These are phyloP conservation scores for Pelargonium cotyledonis DNA, from an alignment of 441 rosid species.

Conservation along the genomic window DNA sequence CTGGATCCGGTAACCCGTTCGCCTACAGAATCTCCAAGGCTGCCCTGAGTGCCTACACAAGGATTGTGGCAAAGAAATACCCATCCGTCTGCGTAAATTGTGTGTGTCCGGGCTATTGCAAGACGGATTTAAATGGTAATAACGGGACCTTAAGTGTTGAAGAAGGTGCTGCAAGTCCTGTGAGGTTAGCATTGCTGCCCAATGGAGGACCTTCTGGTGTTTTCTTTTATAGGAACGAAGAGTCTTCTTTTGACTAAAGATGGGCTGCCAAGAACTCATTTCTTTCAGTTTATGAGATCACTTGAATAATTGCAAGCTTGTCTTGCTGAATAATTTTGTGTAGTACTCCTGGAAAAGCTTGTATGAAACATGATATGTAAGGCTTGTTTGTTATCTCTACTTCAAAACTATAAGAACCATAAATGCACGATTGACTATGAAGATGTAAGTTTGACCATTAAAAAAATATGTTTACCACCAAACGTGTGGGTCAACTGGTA, in stretches of 20 bases:
- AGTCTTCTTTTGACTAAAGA: constrained; percentile 5
- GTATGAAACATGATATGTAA: too few species aligned
- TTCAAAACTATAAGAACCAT: too few species aligned
- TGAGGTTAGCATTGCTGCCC: constrained; percentile 27
- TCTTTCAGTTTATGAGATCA: too few species aligned
- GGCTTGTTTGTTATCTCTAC: too few species aligned
- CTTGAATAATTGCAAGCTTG: too few species aligned
- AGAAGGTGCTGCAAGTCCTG: constrained; percentile 30
- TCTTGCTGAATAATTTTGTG: too few species aligned
- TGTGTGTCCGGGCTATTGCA: constrained; percentile 36
- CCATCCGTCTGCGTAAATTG: constrained; percentile 24
- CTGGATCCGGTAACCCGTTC: constrained; percentile 16
- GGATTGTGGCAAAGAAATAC: constrained; percentile 30
- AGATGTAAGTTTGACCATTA: too few species aligned
- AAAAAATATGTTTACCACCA: too few species aligned
- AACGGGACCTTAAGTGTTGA: constrained; percentile 16
- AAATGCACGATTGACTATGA: too few species aligned
- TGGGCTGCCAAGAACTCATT: too few species aligned
- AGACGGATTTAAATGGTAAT: constrained; percentile 30
- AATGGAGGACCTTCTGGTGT: constrained; percentile 19
- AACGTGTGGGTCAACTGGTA: too few species aligned
- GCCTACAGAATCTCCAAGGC: constrained; percentile 33
- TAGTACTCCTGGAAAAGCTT: too few species aligned
- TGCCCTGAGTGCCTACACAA: constrained; percentile 33
- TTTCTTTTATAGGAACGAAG: constrained; percentile 19